These are phyloP conservation scores for Helotiales sp. DNA, from an alignment of 2,329 filamentous ascomycete genomes.

Conservation along the genomic window DNA sequence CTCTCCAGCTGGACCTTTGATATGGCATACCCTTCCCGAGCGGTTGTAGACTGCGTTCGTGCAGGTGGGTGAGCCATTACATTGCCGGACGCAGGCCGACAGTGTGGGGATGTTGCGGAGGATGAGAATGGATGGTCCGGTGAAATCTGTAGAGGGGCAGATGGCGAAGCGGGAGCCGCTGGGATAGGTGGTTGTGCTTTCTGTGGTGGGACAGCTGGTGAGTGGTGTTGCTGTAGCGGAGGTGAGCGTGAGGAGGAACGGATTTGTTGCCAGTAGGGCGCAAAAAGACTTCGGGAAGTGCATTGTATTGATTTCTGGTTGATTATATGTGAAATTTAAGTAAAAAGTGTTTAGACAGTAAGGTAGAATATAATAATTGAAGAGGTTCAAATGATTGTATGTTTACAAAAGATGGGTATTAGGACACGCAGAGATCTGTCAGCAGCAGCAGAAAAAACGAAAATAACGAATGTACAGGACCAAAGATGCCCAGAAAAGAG, in stretches of 20 bases:
- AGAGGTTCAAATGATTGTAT: background rate
- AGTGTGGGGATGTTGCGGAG: background rate
- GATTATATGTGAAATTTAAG: background rate
- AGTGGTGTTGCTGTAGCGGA: background rate
- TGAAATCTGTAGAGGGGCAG: background rate
- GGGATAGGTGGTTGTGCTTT: background rate
- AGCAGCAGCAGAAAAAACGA: background rate
- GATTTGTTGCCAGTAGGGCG: background rate
- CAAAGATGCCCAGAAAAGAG: background rate
- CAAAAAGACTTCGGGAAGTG: background rate
- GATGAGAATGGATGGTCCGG: background rate
- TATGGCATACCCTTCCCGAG: background rate
- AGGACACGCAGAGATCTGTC: background rate
- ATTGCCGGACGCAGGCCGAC: background rate
- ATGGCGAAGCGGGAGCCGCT: background rate
- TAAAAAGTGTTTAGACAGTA: background rate
- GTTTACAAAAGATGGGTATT: background rate
- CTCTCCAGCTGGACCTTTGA: background rate
- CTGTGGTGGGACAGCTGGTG: background rate
- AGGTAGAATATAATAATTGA: background rate
- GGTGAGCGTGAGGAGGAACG: background rate
- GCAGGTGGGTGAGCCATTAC: background rate
- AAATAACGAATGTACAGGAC: conserved; percentile 1
- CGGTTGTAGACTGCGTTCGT: conserved; percentile 8
- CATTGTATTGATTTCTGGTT: background rate